Evolutionary conservation across 192 early-diverging fungal genomes (phyloP), one percentile per base, ranked within the genome.

Genomic region (Dissophora globulifera): DNA sequence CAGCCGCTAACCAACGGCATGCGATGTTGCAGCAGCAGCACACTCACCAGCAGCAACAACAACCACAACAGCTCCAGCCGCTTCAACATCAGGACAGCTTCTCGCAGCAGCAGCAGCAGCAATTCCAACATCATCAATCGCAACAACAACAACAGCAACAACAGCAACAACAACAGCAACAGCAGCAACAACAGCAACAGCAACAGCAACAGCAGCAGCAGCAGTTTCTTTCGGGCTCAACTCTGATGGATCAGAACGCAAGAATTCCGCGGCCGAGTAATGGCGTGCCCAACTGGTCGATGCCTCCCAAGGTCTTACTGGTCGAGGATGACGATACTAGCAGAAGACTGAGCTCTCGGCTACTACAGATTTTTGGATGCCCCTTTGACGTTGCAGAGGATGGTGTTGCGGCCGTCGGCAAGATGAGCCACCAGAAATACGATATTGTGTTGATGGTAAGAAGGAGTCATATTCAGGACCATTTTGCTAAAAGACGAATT

Each of bases 391-490:
- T 89, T 6, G 91, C 88, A 9, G 75, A 79, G 15, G 90, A 92
- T 79, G 91, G 91, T 1, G 55, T 88, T 4, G 85, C 86, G 26
- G 91, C 90, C 15, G 72, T 93, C 13, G 81, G 79, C 3, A 88
- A 90, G 56, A 79, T 85, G 68, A 79, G 80, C 30, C 32, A 80
- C 7, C 81, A 80, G 50, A 91, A 87, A 65, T 93, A 91, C 49
- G 91, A 93, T 50, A 64, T 93, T 31, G 84, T 93, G 17, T 69
- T 92, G 9, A 90, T 92, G 91, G 84, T 85, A 80, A 63, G 47
- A n/a, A n/a, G n/a, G n/a, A n/a, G n/a, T n/a, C n/a, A n/a, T n/a
- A n/a, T n/a, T n/a, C n/a, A n/a, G n/a, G n/a, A n/a, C n/a, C n/a
- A n/a, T n/a, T n/a, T n/a, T n/a, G n/a, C n/a, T n/a, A n/a, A 8